Conservation (phyloP, 106 monocot species). For the Dendrobium officinale region DNA sequence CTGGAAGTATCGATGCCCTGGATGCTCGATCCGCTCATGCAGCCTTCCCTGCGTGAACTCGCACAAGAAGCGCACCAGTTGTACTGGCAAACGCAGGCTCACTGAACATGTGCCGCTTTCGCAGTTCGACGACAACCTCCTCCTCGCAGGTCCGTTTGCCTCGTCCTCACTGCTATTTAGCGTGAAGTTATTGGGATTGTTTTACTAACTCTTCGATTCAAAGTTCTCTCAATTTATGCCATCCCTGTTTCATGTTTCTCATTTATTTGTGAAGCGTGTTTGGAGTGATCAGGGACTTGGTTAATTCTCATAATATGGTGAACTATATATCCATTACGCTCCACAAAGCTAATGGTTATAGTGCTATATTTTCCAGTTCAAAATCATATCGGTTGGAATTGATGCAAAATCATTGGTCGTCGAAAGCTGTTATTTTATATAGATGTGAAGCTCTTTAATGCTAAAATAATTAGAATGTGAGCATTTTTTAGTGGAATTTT, state of each 20-base stretch:
- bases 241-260: not conserved
- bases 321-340: not conserved
- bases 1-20: slow-evolving; percentile 74
- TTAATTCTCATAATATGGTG: not conserved
- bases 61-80: slow-evolving; percentile 60
- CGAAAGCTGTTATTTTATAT: not conserved
- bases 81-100: slow-evolving; percentile 53
- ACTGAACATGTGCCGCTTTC: slow-evolving; percentile 47
- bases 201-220: not conserved
- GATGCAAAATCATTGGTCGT: not conserved
- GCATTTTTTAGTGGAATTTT: not conserved
- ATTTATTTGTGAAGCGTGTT: not conserved
- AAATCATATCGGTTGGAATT: not conserved
- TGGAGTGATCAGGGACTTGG: not conserved
- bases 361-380: not conserved
- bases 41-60: slow-evolving; percentile 72
- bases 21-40: slow-evolving; percentile 68
- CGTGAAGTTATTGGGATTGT: not conserved
- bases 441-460: not conserved
- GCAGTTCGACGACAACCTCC: slow-evolving; percentile 48
- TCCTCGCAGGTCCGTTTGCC: slow-evolving; percentile 50
- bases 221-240: not conserved
- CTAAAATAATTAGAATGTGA: not conserved
- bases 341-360: not conserved
- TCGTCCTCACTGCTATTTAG: not conserved